These are phyloP conservation scores for Coffea humblotiana DNA, from an alignment of 305 asterid species.

Conservation along the genomic window DNA sequence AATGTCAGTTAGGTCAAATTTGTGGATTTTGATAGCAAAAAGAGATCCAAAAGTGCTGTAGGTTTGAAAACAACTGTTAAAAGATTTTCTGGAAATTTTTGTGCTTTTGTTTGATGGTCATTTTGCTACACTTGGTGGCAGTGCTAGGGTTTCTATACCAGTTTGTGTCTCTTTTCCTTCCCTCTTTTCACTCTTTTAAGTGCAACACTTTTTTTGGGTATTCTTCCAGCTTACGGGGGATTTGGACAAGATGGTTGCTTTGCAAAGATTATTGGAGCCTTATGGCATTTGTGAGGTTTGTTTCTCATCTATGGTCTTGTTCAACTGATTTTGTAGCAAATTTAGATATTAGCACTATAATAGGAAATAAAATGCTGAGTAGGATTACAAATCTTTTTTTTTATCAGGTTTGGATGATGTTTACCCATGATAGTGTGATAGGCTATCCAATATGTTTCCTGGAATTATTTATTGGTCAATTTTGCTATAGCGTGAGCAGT, in stretches of 20 bases:
- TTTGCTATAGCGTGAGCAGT: background rate
- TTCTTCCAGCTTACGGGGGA: constrained; percentile 78
- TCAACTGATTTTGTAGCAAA: background rate
- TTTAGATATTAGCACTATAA: background rate
- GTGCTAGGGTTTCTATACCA: background rate
- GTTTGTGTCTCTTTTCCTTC: background rate
- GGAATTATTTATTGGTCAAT: background rate
- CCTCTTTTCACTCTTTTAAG: constrained; percentile 5
- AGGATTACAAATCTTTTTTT: background rate
- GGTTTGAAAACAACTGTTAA: background rate
- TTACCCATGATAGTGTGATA: background rate
- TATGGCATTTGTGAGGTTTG: constrained; percentile 94
- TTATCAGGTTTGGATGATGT: background rate
- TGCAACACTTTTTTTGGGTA: constrained; percentile 11
- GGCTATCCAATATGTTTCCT: background rate
- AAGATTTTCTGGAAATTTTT: background rate
- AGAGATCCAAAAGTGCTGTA: background rate
- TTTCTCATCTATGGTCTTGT: constrained; percentile 19
- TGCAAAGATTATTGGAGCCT: constrained; percentile 91
- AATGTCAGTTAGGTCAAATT: background rate
- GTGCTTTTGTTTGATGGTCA: background rate
- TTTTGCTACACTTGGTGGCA: background rate
- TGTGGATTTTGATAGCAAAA: background rate
- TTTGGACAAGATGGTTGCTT: constrained; percentile 89
- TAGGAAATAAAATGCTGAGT: background rate